Percentiles rank a stretch among this genome's conserved stretches.
Evolutionary conservation across 2,329 filamentous ascomycete genomes (phyloP).

Genomic region (Colletotrichum theobromicola): DNA sequence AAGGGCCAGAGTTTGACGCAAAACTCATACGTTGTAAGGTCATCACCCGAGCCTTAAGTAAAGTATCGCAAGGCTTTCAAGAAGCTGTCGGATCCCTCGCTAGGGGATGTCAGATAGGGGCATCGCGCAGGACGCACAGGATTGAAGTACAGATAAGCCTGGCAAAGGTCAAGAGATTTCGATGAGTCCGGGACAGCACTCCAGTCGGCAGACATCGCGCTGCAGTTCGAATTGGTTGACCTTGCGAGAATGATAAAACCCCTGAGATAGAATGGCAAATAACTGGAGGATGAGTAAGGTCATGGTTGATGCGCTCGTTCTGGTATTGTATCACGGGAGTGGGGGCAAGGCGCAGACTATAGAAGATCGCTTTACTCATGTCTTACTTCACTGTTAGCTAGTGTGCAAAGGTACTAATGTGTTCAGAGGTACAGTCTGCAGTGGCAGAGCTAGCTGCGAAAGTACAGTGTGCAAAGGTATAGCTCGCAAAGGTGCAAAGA

Average conservation of each 20-base stretch:
- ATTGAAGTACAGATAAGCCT: not conserved
- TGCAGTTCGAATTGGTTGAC: not conserved
- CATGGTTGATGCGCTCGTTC: not conserved
- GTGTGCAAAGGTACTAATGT: not conserved
- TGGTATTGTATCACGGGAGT: not conserved
- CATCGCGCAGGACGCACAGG: not conserved
- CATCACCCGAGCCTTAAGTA: not conserved
- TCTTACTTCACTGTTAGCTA: no score
- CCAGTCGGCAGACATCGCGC: not conserved
- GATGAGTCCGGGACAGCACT: not conserved
- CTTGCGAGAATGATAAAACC: not conserved
- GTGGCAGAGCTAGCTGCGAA: no score
- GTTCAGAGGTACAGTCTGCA: no score
- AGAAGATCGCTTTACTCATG: not conserved
- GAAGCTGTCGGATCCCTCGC: not conserved
- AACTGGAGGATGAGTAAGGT: not conserved
- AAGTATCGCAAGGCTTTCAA: not conserved
- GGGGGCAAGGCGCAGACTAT: not conserved
- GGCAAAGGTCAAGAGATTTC: not conserved
- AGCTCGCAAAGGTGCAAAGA: no score
- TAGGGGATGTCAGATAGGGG: not conserved
- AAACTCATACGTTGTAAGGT: not conserved
- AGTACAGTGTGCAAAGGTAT: no score
- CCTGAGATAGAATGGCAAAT: not conserved
- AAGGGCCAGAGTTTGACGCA: not conserved